phyloP scores from a whole-genome alignment of 352 stramenopile genomes.

The Globisporangium abappressorium region DNA sequence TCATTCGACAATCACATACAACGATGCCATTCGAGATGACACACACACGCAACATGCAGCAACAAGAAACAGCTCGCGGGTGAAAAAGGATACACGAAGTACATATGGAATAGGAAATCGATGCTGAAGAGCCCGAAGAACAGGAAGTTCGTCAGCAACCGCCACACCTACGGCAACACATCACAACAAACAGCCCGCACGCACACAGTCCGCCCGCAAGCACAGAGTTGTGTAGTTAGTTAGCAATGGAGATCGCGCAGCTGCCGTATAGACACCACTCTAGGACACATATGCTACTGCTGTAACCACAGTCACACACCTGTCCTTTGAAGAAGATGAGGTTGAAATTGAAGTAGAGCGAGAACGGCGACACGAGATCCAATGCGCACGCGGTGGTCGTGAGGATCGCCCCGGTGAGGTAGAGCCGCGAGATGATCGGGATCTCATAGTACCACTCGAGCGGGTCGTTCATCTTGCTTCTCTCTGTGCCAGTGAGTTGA shows the following conservation, averaged over 20 bases:
- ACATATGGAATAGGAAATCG: constrained; percentile 99
- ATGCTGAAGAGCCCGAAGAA: constrained; percentile 99
- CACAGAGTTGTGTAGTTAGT: background rate
- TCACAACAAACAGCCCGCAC: background rate
- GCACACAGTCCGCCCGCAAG: background rate
- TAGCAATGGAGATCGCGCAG: background rate
- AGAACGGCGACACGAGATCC: constrained; percentile 97
- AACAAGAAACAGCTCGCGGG: constrained; percentile 23
- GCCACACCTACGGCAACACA: constrained; percentile 75
- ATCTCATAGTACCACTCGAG: constrained; percentile 99
- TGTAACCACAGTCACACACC: constrained; percentile 33
- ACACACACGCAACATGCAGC: constrained; percentile 7
- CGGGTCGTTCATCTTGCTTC: constrained; percentile 74
- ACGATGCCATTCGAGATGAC: background rate
- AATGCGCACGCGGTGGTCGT: constrained; percentile 95
- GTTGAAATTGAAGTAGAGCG: constrained; percentile 93
- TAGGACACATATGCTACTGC: background rate
- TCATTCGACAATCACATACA: background rate
- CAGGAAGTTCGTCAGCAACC: constrained; percentile 97
- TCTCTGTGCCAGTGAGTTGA: constrained; percentile 3
- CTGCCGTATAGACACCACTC: background rate
- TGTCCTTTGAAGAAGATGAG: constrained; percentile 98
- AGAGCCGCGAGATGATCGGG: constrained; percentile 95
- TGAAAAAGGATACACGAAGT: constrained; percentile 91
- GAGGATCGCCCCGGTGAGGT: constrained; percentile 97